Evolutionary conservation across 176 grass and related monocot species (phyloP), one percentile per base, ranked within the genome.

Genomic region (Rhynchospora pubera): DNA sequence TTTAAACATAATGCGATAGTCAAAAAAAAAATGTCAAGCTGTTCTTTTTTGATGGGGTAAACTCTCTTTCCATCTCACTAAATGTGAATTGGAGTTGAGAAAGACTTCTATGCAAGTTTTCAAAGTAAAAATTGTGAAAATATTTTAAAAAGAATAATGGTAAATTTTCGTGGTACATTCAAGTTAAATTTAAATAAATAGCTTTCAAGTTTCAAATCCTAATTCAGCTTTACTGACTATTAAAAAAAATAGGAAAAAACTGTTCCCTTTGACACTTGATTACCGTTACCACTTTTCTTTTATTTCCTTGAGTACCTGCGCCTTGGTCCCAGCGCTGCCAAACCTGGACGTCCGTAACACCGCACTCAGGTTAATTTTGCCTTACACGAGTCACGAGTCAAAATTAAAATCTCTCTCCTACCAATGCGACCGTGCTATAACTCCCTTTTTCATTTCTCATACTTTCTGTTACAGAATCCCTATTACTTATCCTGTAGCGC

Each of bases 341-440:
- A 80, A 44, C 60, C 59, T 81, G 57, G n/a, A 19, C 32, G 30
- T 60, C 8, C 26, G 53, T 53, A 53, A 53, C 26, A 75, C 47
- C 71, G 47, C 57, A 65, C 58, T 62, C 34, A 65, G 21, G 32
- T 44, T 79, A 79, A 7, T 59, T 24, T 48, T 46, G 9, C 65
- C 39, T 48, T 81, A 81, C 59, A 81, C 60, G 79, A 81, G n/a
- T 81, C 79, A 81, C 79, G 79, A 81, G 79, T 81, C 34, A 18
- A 44, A 81, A 65, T 81, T 81, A 81, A 81, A 62, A 48, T 39
- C 15, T 65, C 78, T 64, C 79, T 51, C 60, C 79, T 65, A 81
- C 79, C 79, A 64, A 81, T 16, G 79, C 79, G 43, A 63, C 18
- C 65, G 14, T 32, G 24, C 65, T 32, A 32, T 69, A 32, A 69